phyloP scores from a whole-genome alignment of 257 asterid species.

The Petunia secreta region DNA sequence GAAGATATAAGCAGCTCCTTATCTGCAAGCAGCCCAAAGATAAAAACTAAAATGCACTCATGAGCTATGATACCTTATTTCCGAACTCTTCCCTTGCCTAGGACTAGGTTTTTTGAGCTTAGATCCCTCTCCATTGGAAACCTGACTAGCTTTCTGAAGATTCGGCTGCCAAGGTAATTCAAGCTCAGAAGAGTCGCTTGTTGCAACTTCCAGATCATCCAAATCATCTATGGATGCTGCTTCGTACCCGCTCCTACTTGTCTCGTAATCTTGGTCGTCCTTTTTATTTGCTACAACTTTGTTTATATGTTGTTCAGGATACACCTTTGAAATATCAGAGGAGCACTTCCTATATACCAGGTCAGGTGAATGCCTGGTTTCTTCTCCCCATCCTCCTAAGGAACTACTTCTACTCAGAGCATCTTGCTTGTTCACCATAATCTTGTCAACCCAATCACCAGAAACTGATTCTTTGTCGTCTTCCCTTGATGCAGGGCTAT shows the following conservation, averaged over 20 bases:
- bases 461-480: conserved; percentile 46
- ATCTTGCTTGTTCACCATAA: conserved; percentile 48
- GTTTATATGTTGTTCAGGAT: conserved; percentile 29
- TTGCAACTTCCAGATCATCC: conserved; percentile 59
- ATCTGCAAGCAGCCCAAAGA: not conserved
- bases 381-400: conserved; percentile 37
- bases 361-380: conserved; percentile 35
- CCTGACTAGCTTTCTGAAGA: conserved; percentile 42
- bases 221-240: conserved; percentile 40
- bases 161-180: conserved; percentile 53
- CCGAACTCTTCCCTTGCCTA: conserved; percentile 50
- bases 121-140: conserved; percentile 44
- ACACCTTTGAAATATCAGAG: conserved; percentile 29
- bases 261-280: conserved; percentile 51
- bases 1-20: not conserved
- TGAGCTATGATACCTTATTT: conserved; percentile 49
- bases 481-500: conserved; percentile 43
- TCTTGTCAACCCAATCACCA: conserved; percentile 63
- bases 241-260: conserved; percentile 28
- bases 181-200: conserved; percentile 75
- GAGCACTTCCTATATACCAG: conserved; percentile 36
- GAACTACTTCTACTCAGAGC: conserved; percentile 31
- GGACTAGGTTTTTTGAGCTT: conserved; percentile 58
- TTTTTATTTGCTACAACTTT: conserved; percentile 34
- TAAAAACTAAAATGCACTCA: not conserved